Evolutionary conservation across 352 stramenopile genomes (phyloP).

Genomic region (Phytophthora lateralis): DNA sequence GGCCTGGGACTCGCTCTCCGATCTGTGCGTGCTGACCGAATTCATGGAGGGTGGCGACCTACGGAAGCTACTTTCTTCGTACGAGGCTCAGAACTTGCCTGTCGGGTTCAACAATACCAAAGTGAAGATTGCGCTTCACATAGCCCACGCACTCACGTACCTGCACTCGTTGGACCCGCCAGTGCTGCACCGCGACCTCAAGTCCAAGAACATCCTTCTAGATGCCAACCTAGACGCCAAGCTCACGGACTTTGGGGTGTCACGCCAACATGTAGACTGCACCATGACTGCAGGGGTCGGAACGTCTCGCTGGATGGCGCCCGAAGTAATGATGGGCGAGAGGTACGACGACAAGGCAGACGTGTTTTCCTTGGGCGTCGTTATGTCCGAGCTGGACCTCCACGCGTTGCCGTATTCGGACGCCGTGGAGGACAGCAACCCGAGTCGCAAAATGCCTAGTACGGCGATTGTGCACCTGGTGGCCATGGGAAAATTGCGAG

Average conservation of each 20-base stretch:
- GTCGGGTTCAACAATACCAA: slow-evolving; percentile 35
- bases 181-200: slow-evolving; percentile 65
- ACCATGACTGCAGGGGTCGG: slow-evolving; percentile 36
- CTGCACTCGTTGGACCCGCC: slow-evolving; percentile 33
- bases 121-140: slow-evolving; percentile 30
- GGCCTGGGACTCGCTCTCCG: slow-evolving; percentile 34
- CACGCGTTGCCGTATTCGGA: slow-evolving; percentile 34
- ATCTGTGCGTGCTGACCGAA: slow-evolving; percentile 32
- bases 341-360: slow-evolving; percentile 37
- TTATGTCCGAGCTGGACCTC: slow-evolving; percentile 37
- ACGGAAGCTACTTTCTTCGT: slow-evolving; percentile 19
- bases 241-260: slow-evolving; percentile 60
- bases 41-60: slow-evolving; percentile 37
- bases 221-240: slow-evolving; percentile 40
- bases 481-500: slow-evolving; percentile 39
- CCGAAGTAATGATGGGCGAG: slow-evolving; percentile 36
- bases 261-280: slow-evolving; percentile 25
- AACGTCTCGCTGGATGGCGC: slow-evolving; percentile 38
- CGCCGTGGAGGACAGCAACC: slow-evolving; percentile 20
- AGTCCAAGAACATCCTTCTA: slow-evolving; percentile 70
- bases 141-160: slow-evolving; percentile 35
- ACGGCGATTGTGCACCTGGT: slow-evolving; percentile 49
- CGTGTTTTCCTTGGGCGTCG: slow-evolving; percentile 37
- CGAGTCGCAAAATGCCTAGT: slow-evolving; percentile 35
- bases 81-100: slow-evolving; percentile 19